A percentile compares a stretch with the other conserved stretches of the same genome.
Conservation (phyloP, 306 rosid genomes). For the Albizia julibrissin region DNA sequence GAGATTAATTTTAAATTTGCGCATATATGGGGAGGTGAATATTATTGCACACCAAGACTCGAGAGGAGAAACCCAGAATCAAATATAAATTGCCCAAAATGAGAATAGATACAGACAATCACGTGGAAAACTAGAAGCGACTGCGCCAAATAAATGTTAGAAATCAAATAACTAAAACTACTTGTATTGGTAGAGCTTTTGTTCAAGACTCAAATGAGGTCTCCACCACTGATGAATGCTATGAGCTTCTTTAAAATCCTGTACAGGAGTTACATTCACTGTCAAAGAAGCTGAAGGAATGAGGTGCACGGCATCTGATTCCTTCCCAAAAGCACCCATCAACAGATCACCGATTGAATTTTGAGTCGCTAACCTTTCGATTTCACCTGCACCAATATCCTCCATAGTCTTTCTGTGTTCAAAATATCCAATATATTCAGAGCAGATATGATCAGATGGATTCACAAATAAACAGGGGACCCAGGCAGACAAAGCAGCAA, state of each 20-base stretch:
- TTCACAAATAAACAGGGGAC: slow-evolving; percentile 78
- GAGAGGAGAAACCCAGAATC: background rate
- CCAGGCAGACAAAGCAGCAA: slow-evolving; percentile 71
- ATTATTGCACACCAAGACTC: no score
- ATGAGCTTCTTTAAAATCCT: slow-evolving; percentile 75
- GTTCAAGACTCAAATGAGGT: slow-evolving; percentile 48
- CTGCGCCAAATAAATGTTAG: background rate
- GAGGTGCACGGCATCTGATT: slow-evolving; percentile 75
- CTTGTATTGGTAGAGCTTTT: slow-evolving; percentile 54
- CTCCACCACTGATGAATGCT: slow-evolving; percentile 98
- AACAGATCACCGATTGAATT: slow-evolving; percentile 67
- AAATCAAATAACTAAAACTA: slow-evolving; percentile 21
- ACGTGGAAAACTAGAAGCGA: slow-evolving; percentile 31
- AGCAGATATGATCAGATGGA: slow-evolving; percentile 71
- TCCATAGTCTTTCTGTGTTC: slow-evolving; percentile 87
- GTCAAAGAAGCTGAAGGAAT: slow-evolving; percentile 82
- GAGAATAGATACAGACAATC: background rate
- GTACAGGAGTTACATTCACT: slow-evolving; percentile 46
- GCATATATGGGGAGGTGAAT: no score
- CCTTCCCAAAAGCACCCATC: slow-evolving; percentile 68
- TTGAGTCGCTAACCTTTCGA: slow-evolving; percentile 81
- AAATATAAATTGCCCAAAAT: background rate
- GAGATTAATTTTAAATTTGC: no score
- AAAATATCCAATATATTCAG: slow-evolving; percentile 83
- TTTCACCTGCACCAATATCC: slow-evolving; percentile 76